Evolutionary conservation across 129 eudicot genomes (phyloP).

Genomic region (Kitagawia praeruptora): DNA sequence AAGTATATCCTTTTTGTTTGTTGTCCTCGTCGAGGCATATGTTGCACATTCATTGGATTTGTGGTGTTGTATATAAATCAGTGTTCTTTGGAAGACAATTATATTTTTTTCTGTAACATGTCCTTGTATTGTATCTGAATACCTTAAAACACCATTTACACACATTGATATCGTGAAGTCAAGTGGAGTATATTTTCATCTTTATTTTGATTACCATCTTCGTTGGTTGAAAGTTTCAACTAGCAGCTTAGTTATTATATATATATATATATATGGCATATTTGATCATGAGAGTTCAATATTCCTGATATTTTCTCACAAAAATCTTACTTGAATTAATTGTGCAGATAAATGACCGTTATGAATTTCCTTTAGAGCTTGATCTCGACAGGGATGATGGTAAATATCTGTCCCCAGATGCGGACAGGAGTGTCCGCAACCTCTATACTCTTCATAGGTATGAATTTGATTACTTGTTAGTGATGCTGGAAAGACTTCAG

Average conservation of each 20-base stretch:
- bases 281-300: background rate
- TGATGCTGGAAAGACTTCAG: background rate
- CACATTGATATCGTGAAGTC: background rate
- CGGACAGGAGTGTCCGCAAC: conserved; percentile 86
- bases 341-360: conserved; percentile 89
- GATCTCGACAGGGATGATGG: conserved; percentile 91
- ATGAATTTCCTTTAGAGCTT: conserved; percentile 88
- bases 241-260: background rate
- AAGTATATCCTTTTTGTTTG: background rate
- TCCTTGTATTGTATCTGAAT: background rate
- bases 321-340: background rate
- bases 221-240: background rate
- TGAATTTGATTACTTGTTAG: background rate
- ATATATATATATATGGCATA: background rate
- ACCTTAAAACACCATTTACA: background rate
- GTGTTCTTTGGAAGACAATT: background rate
- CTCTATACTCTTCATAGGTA: conserved; percentile 93
- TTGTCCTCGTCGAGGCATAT: background rate
- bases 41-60: background rate
- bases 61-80: background rate
- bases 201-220: background rate
- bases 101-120: background rate
- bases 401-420: conserved; percentile 84
- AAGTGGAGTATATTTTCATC: background rate
- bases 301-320: background rate